Base-by-base conservation (phyloP, 2,329 filamentous ascomycete species). In the Colletotrichum sidae region DNA sequence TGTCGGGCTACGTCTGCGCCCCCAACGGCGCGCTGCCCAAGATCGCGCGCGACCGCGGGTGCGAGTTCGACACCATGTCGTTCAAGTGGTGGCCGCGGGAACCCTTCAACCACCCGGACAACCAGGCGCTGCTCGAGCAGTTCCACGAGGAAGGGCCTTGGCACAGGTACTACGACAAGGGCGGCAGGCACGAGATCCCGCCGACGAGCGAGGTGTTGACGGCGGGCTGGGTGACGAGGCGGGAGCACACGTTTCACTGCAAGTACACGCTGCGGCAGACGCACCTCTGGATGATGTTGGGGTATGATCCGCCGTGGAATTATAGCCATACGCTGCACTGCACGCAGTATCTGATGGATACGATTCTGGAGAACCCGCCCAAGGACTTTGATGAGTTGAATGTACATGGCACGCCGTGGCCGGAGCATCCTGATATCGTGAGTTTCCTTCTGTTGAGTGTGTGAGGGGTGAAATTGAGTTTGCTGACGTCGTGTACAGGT, bases 61-160 rank as follows among this genome's bases (percentile, higher is more conserved):
- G 60, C 55, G 60, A 64, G 49, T 64, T 64, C 42, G 55, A 59
- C 42, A 64, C 55, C n/a, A 59, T 64, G 47, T 59, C 60, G 1
- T 59, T 59, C 42, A 58, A 64, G 11, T 64, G 60, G 60, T 64
- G 49, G 34, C 54, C 54, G 17, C 58, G 54, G 41, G 42, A 58
- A 15, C 39, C 55, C n/a, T 53, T 47, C 39, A 38, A n/a, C 11
- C 15, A 62, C 11, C 12, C 39, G 13, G 60, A 62, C 15, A 62
- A 62, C 4, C 51, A 56, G 12, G 60, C 53, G 1, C 39, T 62
- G 6, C 42, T 64, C 2, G 17, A 58, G 17, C 47, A 64, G 8
- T 58, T 64, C 8, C 55, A 64, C 2, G 13, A 15, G 3, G 33
- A 59, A 8, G 60, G 60, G 5, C 55, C 53, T 3, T 59, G 60